Evolutionary conservation across 164 flowering plant species (phyloP).

Genomic region (Nelumbo lutea): DNA sequence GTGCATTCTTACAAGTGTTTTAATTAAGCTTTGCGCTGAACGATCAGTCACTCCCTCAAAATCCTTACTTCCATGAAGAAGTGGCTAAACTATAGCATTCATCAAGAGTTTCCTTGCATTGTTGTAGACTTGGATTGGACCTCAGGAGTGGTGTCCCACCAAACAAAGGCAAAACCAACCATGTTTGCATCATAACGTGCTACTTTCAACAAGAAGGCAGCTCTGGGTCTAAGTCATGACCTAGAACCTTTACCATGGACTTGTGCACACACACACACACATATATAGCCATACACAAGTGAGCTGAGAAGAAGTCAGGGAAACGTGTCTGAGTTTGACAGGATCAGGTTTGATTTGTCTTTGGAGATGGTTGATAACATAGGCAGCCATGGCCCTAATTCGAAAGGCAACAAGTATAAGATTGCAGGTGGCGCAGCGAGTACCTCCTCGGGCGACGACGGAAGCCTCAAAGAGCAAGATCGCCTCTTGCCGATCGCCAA

Average conservation of each 20-base stretch:
- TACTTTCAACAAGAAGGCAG: neutral
- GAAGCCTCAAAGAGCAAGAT: slow-evolving; percentile 36
- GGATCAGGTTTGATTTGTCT: neutral
- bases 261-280: slow-evolving; percentile 1
- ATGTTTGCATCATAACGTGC: slow-evolving; percentile 8
- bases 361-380: slow-evolving; percentile 20
- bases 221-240: slow-evolving; percentile 1
- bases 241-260: neutral
- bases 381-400: neutral
- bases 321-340: slow-evolving; percentile 12
- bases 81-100: neutral
- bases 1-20: neutral
- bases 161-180: neutral
- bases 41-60: neutral
- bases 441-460: neutral
- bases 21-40: neutral
- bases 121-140: neutral
- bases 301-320: neutral
- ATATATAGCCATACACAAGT: slow-evolving; percentile 13
- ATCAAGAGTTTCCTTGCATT: neutral
- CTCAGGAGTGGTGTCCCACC: slow-evolving; percentile 7
- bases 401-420: neutral
- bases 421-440: neutral
- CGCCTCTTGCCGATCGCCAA: slow-evolving; percentile 59
- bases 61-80: slow-evolving; percentile 1